Evolutionary conservation across 2,329 filamentous ascomycete genomes (phyloP).

Genomic region (Hypocreales sp.): DNA sequence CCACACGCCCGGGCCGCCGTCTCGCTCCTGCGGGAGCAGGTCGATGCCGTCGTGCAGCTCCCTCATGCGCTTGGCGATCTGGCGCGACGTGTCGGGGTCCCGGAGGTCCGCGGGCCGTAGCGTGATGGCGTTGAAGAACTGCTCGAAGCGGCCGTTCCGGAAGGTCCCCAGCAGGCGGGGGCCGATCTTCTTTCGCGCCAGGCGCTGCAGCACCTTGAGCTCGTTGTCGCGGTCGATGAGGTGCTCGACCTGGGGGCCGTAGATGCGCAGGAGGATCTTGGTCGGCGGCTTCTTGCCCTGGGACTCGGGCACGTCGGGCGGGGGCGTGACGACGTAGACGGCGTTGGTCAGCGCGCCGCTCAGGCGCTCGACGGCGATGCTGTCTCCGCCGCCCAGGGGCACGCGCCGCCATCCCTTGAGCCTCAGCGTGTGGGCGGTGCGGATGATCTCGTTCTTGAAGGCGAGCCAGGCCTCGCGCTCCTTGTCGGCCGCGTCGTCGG

Average conservation of each 20-base stretch:
- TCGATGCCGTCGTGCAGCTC: conserved; percentile 92
- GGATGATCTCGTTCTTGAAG: conserved; percentile 88
- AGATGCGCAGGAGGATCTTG: conserved; percentile 80
- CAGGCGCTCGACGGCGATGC: conserved; percentile 56
- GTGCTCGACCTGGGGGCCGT: conserved; percentile 89
- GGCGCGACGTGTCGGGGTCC: conserved; percentile 66
- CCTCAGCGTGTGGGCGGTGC: conserved; percentile 72
- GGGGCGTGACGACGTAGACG: conserved; percentile 85
- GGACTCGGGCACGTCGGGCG: conserved; percentile 36
- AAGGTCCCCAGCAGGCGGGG: conserved; percentile 86
- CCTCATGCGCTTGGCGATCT: conserved; percentile 95
- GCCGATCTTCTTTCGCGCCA: conserved; percentile 86
- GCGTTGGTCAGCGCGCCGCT: conserved; percentile 93
- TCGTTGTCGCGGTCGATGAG: conserved; percentile 90
- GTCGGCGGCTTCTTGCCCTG: conserved; percentile 29
- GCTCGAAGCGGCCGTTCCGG: conserved; percentile 86
- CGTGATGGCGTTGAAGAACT: conserved; percentile 76
- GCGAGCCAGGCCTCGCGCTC: conserved; percentile 64
- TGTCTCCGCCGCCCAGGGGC: conserved; percentile 51
- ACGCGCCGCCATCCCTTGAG: conserved; percentile 87
- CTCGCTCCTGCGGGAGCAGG: conserved; percentile 60
- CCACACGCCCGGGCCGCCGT: conserved; percentile 71
- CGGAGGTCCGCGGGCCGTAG: conserved; percentile 65
- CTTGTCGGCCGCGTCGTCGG: conserved; percentile 26
- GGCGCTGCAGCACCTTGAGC: conserved; percentile 66